A percentile compares a stretch with the other conserved stretches of the same genome.
Evolutionary conservation across 352 stramenopile species (phyloP).

Genomic region (Nothophytophthora sp.): DNA sequence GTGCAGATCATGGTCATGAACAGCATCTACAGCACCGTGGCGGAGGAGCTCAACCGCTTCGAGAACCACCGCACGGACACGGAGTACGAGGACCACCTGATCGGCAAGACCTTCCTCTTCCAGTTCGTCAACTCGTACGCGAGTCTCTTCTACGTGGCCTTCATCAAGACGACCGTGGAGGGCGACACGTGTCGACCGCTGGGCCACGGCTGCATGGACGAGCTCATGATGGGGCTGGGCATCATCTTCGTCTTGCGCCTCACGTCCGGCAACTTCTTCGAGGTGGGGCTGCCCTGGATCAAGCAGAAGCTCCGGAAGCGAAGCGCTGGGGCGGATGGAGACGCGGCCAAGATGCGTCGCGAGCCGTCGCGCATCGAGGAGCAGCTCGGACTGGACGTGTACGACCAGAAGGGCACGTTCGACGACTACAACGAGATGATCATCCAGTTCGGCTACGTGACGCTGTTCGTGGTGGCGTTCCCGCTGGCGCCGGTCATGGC

Average conservation of each 20-base stretch:
- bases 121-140: conserved; percentile 88
- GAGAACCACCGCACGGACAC: conserved; percentile 98
- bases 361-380: conserved; percentile 51
- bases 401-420: conserved; percentile 78
- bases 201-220: conserved; percentile 68
- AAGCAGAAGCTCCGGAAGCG: conserved; percentile 48
- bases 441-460: conserved; percentile 92
- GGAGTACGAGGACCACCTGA: conserved; percentile 94
- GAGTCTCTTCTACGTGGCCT: conserved; percentile 84
- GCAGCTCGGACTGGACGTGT: conserved; percentile 64
- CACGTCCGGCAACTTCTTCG: conserved; percentile 80
- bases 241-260: conserved; percentile 78
- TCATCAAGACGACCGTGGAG: conserved; percentile 72
- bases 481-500: conserved; percentile 90
- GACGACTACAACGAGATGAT: conserved; percentile 91
- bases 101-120: conserved; percentile 83
- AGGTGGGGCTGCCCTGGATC: conserved; percentile 74
- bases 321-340: conserved; percentile 5
- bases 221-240: conserved; percentile 71
- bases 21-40: conserved; percentile 66
- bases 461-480: conserved; percentile 93
- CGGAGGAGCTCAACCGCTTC: conserved; percentile 65
- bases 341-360: conserved; percentile 18
- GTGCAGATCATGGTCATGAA: conserved; percentile 86
- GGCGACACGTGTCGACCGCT: conserved; percentile 45